Conservation (phyloP, 441 rosid species). For the Pelargonium australe region DNA sequence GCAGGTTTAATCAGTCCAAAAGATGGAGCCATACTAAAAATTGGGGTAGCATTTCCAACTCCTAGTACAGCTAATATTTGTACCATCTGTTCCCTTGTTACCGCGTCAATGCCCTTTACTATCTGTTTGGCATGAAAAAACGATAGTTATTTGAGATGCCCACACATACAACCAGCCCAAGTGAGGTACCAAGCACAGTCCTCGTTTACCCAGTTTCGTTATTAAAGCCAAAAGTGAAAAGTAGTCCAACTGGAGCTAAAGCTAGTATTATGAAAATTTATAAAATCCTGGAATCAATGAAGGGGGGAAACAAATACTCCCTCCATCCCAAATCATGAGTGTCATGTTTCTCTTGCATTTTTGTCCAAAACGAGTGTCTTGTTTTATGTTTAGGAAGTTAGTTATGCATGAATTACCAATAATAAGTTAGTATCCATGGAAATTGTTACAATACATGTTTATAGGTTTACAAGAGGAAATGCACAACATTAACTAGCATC, state of each 20-base stretch:
- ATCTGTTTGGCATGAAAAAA: conserved; percentile 43
- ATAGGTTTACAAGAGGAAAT: too few relatives aligned
- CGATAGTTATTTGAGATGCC: conserved; percentile 12
- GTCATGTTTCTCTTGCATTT: too few relatives aligned
- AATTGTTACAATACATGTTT: too few relatives aligned
- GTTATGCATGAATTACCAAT: too few relatives aligned
- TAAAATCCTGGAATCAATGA: neutral
- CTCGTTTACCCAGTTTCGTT: neutral
- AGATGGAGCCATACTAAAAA: conserved; percentile 76
- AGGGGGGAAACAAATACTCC: neutral
- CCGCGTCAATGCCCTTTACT: conserved; percentile 92
- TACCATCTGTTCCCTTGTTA: conserved; percentile 82
- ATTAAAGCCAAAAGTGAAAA: neutral
- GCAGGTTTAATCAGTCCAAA: conserved; percentile 69
- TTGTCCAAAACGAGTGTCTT: too few relatives aligned
- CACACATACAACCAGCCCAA: conserved; percentile 7
- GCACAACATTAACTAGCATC: too few relatives aligned
- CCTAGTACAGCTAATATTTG: conserved; percentile 66
- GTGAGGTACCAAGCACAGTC: neutral
- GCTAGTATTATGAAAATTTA: neutral
- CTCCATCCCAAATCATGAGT: too few relatives aligned
- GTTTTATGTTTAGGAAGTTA: too few relatives aligned
- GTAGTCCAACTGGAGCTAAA: neutral
- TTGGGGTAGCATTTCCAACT: conserved; percentile 51
- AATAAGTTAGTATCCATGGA: too few relatives aligned